A percentile compares a stretch with the other conserved stretches of the same genome.
phyloP scores from a whole-genome alignment of 2,329 filamentous ascomycete genomes.

The Cercospora beticola region DNA sequence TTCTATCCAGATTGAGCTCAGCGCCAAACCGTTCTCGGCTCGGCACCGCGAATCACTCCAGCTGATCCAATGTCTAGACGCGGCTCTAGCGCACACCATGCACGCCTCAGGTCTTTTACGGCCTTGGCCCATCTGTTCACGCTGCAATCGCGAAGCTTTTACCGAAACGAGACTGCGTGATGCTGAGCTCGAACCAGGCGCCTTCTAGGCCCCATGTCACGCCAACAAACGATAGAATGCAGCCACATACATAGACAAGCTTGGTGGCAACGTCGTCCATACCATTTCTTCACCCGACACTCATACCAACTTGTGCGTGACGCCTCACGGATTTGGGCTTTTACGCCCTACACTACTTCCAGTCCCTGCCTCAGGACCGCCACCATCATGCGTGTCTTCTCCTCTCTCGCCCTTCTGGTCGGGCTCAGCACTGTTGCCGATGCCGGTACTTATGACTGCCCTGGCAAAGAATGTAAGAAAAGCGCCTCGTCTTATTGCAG shows the following conservation, averaged over 20 bases:
- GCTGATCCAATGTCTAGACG: background rate
- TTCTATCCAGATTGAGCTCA: background rate
- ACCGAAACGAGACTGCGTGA: background rate
- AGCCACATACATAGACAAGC: background rate
- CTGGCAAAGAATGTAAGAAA: conserved; percentile 7
- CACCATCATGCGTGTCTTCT: background rate
- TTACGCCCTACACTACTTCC: background rate
- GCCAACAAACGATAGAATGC: background rate
- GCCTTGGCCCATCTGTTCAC: background rate
- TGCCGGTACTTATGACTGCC: conserved; percentile 2
- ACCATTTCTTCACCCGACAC: background rate
- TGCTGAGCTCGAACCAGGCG: background rate
- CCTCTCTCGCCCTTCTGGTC: background rate
- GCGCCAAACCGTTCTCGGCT: background rate
- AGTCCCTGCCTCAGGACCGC: background rate
- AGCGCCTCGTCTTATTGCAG: conserved; percentile 8
- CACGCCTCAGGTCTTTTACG: background rate
- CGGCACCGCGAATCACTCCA: background rate
- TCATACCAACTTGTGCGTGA: background rate
- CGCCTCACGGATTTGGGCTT: background rate
- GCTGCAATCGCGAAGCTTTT: background rate
- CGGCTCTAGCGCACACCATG: background rate
- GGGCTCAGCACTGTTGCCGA: conserved; percentile 5
- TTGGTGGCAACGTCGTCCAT: background rate
- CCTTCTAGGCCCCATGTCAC: background rate